These are phyloP conservation scores for Favolaschia claudopus DNA, from an alignment of 768 basidiomycete genomes.

Conservation along the genomic window DNA sequence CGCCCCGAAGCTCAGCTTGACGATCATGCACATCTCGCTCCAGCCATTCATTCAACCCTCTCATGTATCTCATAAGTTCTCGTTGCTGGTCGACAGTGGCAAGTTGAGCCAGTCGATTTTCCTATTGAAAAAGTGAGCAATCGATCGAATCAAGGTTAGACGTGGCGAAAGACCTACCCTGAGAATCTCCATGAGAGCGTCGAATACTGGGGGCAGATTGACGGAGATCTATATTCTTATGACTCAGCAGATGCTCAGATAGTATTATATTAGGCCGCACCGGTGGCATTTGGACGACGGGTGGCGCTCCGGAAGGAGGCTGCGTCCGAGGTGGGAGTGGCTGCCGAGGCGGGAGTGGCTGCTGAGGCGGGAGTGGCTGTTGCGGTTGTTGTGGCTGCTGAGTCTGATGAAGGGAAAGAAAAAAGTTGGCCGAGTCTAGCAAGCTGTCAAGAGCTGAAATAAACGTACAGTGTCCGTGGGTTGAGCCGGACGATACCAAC, in stretches of 20 bases:
- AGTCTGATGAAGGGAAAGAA: not conserved
- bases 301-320: too few relatives aligned
- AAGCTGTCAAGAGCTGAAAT: too few relatives aligned
- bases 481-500: constrained; percentile 41
- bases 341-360: too few relatives aligned
- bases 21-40: constrained; percentile 81
- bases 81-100: constrained; percentile 83
- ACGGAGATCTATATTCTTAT: constrained; percentile 57
- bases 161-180: constrained; percentile 56
- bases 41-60: constrained; percentile 80
- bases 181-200: constrained; percentile 73
- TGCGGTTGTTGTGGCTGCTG: too few relatives aligned
- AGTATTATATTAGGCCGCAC: constrained; percentile 55
- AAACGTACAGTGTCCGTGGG: constrained; percentile 3
- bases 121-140: constrained; percentile 48
- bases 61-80: constrained; percentile 82
- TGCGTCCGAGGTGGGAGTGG: too few relatives aligned
- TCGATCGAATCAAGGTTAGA: not conserved
- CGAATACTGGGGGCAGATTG: constrained; percentile 67
- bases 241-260: not conserved
- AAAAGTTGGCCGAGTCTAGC: not conserved
- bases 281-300: constrained; percentile 53
- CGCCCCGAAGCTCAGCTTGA: constrained; percentile 72
- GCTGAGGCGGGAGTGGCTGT: too few relatives aligned
- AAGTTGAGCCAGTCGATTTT: constrained; percentile 76